Base-by-base conservation (phyloP, 1,284 basidiomycete species). In the Puccinia sorghi region DNA sequence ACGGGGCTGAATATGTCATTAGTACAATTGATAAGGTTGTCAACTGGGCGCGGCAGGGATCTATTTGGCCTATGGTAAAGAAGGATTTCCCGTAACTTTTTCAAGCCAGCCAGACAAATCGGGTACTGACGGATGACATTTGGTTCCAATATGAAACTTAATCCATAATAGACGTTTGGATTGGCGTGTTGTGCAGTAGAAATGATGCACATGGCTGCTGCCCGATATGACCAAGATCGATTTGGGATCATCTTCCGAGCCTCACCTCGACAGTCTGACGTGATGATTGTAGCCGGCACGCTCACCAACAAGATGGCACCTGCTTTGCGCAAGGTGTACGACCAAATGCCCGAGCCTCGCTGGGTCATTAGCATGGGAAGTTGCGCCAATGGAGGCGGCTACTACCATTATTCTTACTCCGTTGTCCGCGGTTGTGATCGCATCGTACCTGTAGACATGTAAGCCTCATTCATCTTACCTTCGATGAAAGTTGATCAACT, bases 21-120 rank as follows among this genome's bases (percentile, higher is more conserved):
- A 93, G 94, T 0, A 96, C 94, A 0, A 86, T 97, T 80, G 96
- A 99, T 87, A 98, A 98, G 87, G 89, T 99, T 59, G 92, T 92
- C 83, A 99, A 99, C 86, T 99, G 96, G 96, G 95, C 92, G 17
- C 88, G 96, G 80, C 95, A 98, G 86, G 91, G 96, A 79, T 97
- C 93, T 43, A 96, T 98, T 90, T 99, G 97, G 97, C 97, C 97
- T 59, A 97, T 99, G 94, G 98, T 95, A 66, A 97, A 94, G n/a
- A 27, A 6, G 15, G 32, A 32, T 9, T 37, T 63, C 5, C 17
- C 43, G 43, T 3, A 7, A 22, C 15, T 50, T 20, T 50, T 25
- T 63, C 61, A 17, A 63, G 32, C 32, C 48, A 46, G 9, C 11
- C 9, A 11, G 43, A 46, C 6, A 11, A 17, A 46, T 46, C 43